Percentiles rank a stretch among this genome's conserved stretches.
Evolutionary conservation across 345 rosid species (phyloP).

Genomic region (Eucalyptus microcorys): DNA sequence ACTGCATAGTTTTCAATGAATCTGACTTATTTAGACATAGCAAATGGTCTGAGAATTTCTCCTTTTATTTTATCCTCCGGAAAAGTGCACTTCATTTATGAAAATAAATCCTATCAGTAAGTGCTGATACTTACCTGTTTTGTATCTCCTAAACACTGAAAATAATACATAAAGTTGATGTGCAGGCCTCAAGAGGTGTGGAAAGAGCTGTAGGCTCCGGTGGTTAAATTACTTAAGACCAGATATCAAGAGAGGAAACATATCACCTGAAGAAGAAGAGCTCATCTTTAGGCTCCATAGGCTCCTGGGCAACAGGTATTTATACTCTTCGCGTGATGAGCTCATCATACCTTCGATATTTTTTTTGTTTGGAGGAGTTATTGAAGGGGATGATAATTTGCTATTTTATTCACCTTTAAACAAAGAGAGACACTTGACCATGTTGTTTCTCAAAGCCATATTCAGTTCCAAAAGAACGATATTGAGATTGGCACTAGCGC

Average conservation of each 20-base stretch:
- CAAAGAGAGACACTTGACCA: background rate
- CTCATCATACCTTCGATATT: background rate
- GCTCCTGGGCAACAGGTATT: slow-evolving; percentile 1
- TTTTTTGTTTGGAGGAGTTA: background rate
- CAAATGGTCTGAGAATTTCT: background rate
- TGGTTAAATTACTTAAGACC: slow-evolving; percentile 8
- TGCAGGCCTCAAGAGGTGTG: slow-evolving; percentile 3
- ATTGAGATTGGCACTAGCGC: background rate
- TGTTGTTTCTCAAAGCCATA: background rate
- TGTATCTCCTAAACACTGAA: background rate
- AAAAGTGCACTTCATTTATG: background rate
- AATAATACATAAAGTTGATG: background rate
- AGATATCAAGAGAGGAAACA: slow-evolving; percentile 3
- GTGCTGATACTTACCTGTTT: background rate
- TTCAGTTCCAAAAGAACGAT: background rate
- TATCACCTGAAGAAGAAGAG: slow-evolving; percentile 6
- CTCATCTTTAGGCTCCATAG: slow-evolving; percentile 9
- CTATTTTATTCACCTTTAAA: background rate
- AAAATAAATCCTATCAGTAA: background rate
- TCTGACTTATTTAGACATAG: background rate
- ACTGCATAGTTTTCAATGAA: background rate
- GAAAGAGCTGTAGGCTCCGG: slow-evolving; percentile 7
- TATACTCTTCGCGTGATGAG: background rate
- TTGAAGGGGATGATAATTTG: background rate
- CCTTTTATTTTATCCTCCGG: background rate